Evolutionary conservation across 2,329 filamentous ascomycete species (phyloP).

Genomic region (Neophaeococcomyces aloes): DNA sequence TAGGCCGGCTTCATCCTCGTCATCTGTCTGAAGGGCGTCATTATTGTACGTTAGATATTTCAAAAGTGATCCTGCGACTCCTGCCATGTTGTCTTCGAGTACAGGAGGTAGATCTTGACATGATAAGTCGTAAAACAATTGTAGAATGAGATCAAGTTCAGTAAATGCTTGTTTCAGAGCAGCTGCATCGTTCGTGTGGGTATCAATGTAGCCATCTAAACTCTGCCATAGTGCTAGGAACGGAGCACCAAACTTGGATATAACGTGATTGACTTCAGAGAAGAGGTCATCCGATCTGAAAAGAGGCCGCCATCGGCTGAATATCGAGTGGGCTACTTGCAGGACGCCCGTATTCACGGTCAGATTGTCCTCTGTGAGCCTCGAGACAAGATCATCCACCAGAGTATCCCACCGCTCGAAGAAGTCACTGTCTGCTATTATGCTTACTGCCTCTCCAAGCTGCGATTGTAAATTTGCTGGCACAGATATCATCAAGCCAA

Average conservation of each 20-base stretch:
- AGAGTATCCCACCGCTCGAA: slow-evolving; percentile 95
- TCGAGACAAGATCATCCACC: slow-evolving; percentile 79
- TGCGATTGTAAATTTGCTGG: slow-evolving; percentile 82
- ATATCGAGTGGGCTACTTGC: slow-evolving; percentile 96
- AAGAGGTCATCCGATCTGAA: slow-evolving; percentile 90
- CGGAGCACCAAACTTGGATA: slow-evolving; percentile 69
- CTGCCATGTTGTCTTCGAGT: slow-evolving; percentile 77
- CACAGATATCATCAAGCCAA: slow-evolving; percentile 91
- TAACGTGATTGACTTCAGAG: slow-evolving; percentile 91
- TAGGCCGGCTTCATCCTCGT: slow-evolving; percentile 78
- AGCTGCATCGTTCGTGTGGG: slow-evolving; percentile 64
- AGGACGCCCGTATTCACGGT: slow-evolving; percentile 86
- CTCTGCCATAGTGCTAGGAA: slow-evolving; percentile 60
- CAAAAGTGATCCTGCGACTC: slow-evolving; percentile 69
- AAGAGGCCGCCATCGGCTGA: slow-evolving; percentile 86
- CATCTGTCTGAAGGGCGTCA: slow-evolving; percentile 67
- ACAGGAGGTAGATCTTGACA: slow-evolving; percentile 90
- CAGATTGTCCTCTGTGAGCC: slow-evolving; percentile 70
- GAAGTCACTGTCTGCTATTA: slow-evolving; percentile 97
- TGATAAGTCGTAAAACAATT: slow-evolving; percentile 93
- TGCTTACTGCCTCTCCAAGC: slow-evolving; percentile 89
- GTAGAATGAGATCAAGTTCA: slow-evolving; percentile 77
- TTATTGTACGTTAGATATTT: slow-evolving; percentile 92
- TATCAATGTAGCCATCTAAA: slow-evolving; percentile 50
- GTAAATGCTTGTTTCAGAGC: slow-evolving; percentile 68